Conservation (phyloP, 148 eudicot species). For the Silene uniflora region DNA sequence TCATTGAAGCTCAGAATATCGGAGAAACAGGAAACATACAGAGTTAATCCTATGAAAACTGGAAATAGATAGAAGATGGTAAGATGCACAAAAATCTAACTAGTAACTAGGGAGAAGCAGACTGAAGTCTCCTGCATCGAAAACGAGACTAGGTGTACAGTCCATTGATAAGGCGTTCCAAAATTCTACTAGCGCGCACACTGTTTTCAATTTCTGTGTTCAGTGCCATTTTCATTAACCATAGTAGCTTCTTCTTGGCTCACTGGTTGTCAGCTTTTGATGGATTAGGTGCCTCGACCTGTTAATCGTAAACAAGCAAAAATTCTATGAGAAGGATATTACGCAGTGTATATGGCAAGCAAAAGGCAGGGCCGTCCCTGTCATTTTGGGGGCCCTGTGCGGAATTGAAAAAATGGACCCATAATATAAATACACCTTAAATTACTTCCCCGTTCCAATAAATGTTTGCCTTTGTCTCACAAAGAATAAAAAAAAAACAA, state of each 20-base stretch:
- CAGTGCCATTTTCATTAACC: conserved; percentile 27
- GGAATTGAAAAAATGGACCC: too few relatives aligned
- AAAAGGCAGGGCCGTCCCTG: too few relatives aligned
- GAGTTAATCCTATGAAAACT: neutral
- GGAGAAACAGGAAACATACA: neutral
- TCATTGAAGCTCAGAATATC: neutral
- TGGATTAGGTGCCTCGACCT: conserved; percentile 39
- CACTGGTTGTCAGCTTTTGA: conserved; percentile 28
- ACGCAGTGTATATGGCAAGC: neutral
- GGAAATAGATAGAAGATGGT: neutral
- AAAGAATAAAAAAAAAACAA: too few relatives aligned
- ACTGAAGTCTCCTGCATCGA: conserved; percentile 17
- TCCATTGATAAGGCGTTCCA: neutral
- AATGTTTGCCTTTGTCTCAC: too few relatives aligned
- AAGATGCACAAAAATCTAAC: neutral
- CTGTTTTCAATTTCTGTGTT: conserved; percentile 21
- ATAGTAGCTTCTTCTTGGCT: conserved; percentile 38
- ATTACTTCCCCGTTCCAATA: too few relatives aligned
- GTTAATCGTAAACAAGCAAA: conserved; percentile 14
- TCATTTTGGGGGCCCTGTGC: too few relatives aligned
- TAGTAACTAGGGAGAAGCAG: neutral
- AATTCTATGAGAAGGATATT: neutral
- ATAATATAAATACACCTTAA: too few relatives aligned
- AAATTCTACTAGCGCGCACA: neutral
- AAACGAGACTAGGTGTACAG: conserved; percentile 3